Base-by-base conservation (phyloP, 106 monocot genomes). In the Dioscorea zingiberensis region DNA sequence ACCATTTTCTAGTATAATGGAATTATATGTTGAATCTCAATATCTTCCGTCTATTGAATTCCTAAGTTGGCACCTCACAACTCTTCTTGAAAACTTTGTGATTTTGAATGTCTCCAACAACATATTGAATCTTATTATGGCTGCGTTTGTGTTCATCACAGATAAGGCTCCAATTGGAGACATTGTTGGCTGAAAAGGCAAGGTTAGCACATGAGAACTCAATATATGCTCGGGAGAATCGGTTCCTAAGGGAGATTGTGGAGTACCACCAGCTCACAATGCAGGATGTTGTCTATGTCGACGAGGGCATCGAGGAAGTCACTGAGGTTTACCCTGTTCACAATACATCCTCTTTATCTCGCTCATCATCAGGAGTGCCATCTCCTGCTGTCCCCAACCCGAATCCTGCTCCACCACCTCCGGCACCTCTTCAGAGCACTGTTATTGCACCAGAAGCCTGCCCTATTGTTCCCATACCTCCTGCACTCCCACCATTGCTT, bases 251-350 rank as follows among this genome's bases (percentile, higher is more conserved):
- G 59, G 94, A 94, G 70, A 87, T 94, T 51, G 87, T 94, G 22
- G 94, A 94, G 51, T 90, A 83, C 63, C 94, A 94, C 69, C 94
- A 89, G 66, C 77, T 93, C 17, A 93, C 86, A 1, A 85, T 83
- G 75, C 81, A 88, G 69, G 89, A 79, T 54, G 90, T 94, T 44
- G 76, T 87, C 23, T 84, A 82, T 28, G 51, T 90, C 54, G 85
- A 97, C 30, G 90, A 87, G 67, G 82, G 81, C 44, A 76, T 72
- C 19, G 84, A 94, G 48, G 90, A 94, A 38, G 86, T 86, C 25
- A 54, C 78, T 0, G 91, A 97, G 62, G 88, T 97, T 30, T 81
- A 75, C 47, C 82, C 88, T 13, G 71, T 80, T 30, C 79, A 74
- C 12, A 58, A 71, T 17, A 49, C 74, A 27, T 27, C 70, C n/a